Percentiles rank a stretch among this genome's conserved stretches.
Evolutionary conservation across 257 asterid genomes (phyloP).

Genomic region (Plectranthus barbatus): DNA sequence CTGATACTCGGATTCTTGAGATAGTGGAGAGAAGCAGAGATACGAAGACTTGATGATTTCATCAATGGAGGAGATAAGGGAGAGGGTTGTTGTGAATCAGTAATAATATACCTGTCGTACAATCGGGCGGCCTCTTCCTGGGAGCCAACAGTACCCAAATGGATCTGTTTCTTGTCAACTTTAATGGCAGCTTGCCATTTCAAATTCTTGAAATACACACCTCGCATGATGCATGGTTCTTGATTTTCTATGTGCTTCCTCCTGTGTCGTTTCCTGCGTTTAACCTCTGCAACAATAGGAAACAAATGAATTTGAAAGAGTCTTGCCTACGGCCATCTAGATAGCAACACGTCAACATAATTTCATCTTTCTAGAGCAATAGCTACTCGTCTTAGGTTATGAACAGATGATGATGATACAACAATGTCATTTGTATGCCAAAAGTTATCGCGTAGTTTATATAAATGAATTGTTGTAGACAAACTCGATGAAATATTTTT

Average conservation of each 20-base stretch:
- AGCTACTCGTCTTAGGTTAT: too few species aligned
- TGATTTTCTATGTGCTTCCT: slow-evolving; percentile 77
- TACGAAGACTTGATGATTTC: neutral
- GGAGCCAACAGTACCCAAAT: slow-evolving; percentile 88
- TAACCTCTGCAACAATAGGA: slow-evolving; percentile 44
- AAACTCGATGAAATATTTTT: too few species aligned
- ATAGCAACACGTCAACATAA: too few species aligned
- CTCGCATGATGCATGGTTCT: slow-evolving; percentile 76
- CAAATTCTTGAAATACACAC: slow-evolving; percentile 88
- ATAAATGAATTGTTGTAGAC: neutral
- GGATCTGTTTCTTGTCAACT: slow-evolving; percentile 94
- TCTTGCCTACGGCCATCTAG: too few species aligned
- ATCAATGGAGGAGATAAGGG: neutral
- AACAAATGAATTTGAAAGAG: neutral
- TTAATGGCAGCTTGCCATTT: slow-evolving; percentile 99
- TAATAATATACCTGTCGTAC: slow-evolving; percentile 63
- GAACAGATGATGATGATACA: neutral
- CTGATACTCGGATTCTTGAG: too few species aligned
- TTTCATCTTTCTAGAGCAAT: too few species aligned
- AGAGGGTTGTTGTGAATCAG: too few species aligned
- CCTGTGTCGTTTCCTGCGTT: slow-evolving; percentile 78
- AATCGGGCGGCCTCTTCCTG: slow-evolving; percentile 93
- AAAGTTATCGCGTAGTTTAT: neutral
- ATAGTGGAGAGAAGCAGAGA: too few species aligned
- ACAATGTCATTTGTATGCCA: neutral